phyloP scores from a whole-genome alignment of 768 basidiomycete species.

The Xerocomus brunneocitrinus region DNA sequence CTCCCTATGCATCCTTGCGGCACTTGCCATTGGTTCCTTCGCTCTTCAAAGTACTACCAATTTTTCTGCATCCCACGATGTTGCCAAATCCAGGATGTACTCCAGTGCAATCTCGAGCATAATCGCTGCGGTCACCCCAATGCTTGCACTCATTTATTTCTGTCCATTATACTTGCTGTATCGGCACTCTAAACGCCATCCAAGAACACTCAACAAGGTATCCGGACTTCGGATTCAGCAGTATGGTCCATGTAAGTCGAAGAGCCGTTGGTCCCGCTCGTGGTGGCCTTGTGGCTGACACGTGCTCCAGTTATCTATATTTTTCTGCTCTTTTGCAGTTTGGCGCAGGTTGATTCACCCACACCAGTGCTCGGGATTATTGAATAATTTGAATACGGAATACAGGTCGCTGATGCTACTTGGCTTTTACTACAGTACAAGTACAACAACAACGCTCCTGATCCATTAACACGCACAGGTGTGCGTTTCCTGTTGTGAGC shows the following conservation, averaged over 20 bases:
- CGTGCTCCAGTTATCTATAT: slow-evolving; percentile 42
- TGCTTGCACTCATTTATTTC: slow-evolving; percentile 44
- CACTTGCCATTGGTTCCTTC: slow-evolving; percentile 30
- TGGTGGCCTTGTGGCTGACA: slow-evolving; percentile 18
- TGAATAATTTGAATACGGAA: slow-evolving; percentile 2
- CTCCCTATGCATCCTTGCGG: slow-evolving; percentile 31
- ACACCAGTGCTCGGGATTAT: neutral
- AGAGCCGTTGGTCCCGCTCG: neutral
- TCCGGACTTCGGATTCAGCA: slow-evolving; percentile 43
- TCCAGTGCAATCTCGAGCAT: slow-evolving; percentile 34
- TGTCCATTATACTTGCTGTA: slow-evolving; percentile 48
- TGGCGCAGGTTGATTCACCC: slow-evolving; percentile 39
- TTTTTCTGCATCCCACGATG: slow-evolving; percentile 18
- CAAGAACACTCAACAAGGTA: slow-evolving; percentile 46
- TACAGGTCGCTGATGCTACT: slow-evolving; percentile 48
- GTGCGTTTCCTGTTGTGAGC: slow-evolving; percentile 49
- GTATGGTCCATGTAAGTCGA: slow-evolving; percentile 48
- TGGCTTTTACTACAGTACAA: slow-evolving; percentile 59
- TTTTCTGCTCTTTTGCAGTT: slow-evolving; percentile 45
- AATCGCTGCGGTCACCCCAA: slow-evolving; percentile 32
- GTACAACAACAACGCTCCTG: slow-evolving; percentile 49
- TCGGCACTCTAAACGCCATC: slow-evolving; percentile 42
- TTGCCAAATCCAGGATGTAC: slow-evolving; percentile 29
- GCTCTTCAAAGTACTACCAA: slow-evolving; percentile 22
- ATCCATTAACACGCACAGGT: slow-evolving; percentile 38